A percentile compares a stretch with the other conserved stretches of the same genome.
These are phyloP conservation scores for Lasiodiplodia gonubiensis DNA, from an alignment of 2,329 filamentous ascomycete genomes.

Conservation along the genomic window DNA sequence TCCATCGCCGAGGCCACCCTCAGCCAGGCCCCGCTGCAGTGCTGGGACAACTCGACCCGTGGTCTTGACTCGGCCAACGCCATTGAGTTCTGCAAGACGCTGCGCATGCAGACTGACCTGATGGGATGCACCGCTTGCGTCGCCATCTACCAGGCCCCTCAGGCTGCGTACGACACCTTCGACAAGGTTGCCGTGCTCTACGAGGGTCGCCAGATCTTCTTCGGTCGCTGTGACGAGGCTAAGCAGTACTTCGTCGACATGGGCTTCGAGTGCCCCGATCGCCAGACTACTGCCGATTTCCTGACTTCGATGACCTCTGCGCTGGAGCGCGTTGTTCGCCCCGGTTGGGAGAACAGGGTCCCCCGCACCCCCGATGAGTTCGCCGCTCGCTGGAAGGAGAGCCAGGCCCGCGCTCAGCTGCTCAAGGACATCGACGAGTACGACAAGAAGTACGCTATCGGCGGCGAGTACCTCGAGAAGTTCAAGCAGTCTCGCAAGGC, in stretches of 20 bases:
- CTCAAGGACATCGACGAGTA: conserved; percentile 48
- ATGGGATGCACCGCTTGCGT: conserved; percentile 66
- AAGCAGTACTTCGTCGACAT: conserved; percentile 70
- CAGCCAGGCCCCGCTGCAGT: conserved; percentile 62
- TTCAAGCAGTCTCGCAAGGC: conserved; percentile 48
- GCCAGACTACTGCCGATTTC: conserved; percentile 74
- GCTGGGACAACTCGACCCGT: conserved; percentile 76
- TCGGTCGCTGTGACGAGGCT: conserved; percentile 65
- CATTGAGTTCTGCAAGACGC: conserved; percentile 70
- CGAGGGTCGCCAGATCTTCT: conserved; percentile 72
- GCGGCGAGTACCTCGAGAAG: conserved; percentile 44
- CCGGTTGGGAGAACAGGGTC: conserved; percentile 48
- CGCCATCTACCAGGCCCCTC: conserved; percentile 73
- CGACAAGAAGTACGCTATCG: conserved; percentile 44
- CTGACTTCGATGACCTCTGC: conserved; percentile 69
- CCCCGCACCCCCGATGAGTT: conserved; percentile 49
- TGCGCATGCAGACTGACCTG: conserved; percentile 67
- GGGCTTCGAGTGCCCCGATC: conserved; percentile 70
- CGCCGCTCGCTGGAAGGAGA: conserved; percentile 56
- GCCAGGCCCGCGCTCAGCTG: conserved; percentile 49
- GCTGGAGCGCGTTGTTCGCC: conserved; percentile 45
- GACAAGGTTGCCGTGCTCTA: conserved; percentile 71
- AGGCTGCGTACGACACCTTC: conserved; percentile 70
- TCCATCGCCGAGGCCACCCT: conserved; percentile 75
- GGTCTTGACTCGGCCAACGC: conserved; percentile 73